A percentile compares a stretch with the other conserved stretches of the same genome.
phyloP scores from a whole-genome alignment of 176 grass and related monocot genomes.

The Oryza longistaminata region DNA sequence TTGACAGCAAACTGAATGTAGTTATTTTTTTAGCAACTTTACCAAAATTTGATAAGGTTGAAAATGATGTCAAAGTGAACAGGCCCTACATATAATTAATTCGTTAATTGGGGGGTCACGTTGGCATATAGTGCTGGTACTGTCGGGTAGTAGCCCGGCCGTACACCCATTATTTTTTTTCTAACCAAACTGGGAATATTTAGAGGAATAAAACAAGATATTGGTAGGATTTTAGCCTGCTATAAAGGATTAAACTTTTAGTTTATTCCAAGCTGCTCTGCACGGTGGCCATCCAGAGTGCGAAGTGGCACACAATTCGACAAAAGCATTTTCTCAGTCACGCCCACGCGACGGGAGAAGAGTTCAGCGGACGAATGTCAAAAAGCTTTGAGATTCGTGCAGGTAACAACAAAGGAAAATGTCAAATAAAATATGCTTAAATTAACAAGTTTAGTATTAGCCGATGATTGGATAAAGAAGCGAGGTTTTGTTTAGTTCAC shows the following conservation, averaged over 20 bases:
- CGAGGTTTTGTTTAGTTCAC: too few relatives aligned
- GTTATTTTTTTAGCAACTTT: too few relatives aligned
- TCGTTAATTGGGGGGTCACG: background rate
- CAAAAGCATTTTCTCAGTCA: background rate
- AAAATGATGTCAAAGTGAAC: too few relatives aligned
- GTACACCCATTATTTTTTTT: background rate
- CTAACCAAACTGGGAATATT: background rate
- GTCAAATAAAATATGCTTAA: too few relatives aligned
- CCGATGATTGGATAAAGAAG: too few relatives aligned
- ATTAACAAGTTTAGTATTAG: too few relatives aligned
- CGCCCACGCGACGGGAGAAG: background rate
- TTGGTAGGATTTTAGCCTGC: background rate
- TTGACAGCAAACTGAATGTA: too few relatives aligned
- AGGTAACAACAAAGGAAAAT: background rate
- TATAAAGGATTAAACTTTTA: background rate
- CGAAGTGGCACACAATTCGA: background rate
- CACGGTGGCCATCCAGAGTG: background rate
- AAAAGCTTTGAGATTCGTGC: background rate
- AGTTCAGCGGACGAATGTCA: background rate
- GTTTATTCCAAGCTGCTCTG: background rate
- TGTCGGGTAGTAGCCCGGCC: background rate
- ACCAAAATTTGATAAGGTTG: too few relatives aligned
- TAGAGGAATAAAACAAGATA: slow-evolving; percentile 2
- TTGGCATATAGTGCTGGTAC: background rate
- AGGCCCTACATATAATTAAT: too few relatives aligned